Evolutionary conservation across 352 stramenopile genomes (phyloP), one percentile per base, ranked within the genome.

Genomic region (Plasmopara viticola): DNA sequence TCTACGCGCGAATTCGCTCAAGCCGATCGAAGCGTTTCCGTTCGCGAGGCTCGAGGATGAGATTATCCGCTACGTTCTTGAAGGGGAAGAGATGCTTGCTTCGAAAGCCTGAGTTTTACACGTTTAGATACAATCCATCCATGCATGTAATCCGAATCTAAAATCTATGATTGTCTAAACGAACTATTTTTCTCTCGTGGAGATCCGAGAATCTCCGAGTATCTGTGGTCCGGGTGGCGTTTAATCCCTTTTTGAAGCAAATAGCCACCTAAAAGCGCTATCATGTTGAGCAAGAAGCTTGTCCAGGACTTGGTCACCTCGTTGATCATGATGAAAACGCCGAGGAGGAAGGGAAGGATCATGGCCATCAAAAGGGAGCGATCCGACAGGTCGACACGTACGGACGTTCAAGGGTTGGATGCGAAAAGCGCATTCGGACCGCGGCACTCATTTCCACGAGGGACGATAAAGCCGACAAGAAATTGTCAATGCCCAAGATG

Each of bases 401-500:
- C 38, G 81, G 79, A 37, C 82, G 75, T 33, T 85, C 74, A 46
- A 90, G 76, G 33, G 87, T 66, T 2, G 78, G 78, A 53, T 90
- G 72, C 37, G 74, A 82, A 53, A 86, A 87, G 33, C 82, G 82
- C 69, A 93, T 83, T 31, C 75, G 71, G 38, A 90, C 74, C 25
- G 79, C 83, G 4, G 80, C 79, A 50, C 78, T 78, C 61, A 90
- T 85, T 50, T 93, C 82, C 6, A 89, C 72, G 13, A 93, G 55
- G 1, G 73, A 84, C 46, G 82, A 71, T 18, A 90, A 57, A n/a
- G 69, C 75, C 9, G 76, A 89, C 15, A 89, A 48, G 44, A 93
- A 87, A 59, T 93, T 93, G 54, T 88, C 78, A 20, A 93, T 74
- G 28, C 74, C 80, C 48, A 90, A 60, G 45, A 91, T 93, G 38